These are phyloP conservation scores for Candida michaelii DNA, from an alignment of 805 yeast species.

Conservation along the genomic window DNA sequence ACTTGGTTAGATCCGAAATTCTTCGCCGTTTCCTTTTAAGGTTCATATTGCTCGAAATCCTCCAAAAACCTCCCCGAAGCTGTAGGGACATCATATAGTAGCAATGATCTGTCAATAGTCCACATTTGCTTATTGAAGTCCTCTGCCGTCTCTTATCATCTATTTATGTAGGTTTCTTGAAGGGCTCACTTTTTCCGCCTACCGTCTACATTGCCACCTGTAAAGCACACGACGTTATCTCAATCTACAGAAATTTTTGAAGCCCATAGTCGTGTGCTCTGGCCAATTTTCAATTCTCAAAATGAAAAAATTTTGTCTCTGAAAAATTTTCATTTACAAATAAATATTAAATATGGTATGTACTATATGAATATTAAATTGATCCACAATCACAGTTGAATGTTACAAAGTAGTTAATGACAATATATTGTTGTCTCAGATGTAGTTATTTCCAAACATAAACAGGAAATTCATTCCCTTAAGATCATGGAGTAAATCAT, in stretches of 20 bases:
- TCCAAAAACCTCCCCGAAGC: too few species aligned
- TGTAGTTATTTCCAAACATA: too few species aligned
- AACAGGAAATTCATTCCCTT: too few species aligned
- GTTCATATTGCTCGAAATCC: too few species aligned
- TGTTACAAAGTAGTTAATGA: not conserved
- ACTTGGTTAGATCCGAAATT: not conserved
- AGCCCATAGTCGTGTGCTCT: not conserved
- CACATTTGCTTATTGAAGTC: too few species aligned
- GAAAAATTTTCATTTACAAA: slow-evolving; percentile 7
- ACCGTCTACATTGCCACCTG: not conserved
- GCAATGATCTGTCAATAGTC: too few species aligned
- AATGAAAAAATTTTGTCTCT: slow-evolving; percentile 6
- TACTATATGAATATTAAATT: slow-evolving; percentile 3
- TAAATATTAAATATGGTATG: slow-evolving; percentile 19
- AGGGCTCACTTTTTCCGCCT: not conserved
- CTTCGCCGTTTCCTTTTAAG: not conserved
- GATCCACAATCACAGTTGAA: not conserved
- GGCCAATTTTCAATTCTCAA: slow-evolving; percentile 2
- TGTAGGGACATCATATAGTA: too few species aligned
- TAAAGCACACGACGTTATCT: not conserved
- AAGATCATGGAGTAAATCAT: too few species aligned
- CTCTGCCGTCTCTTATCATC: too few species aligned
- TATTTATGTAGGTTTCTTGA: not conserved
- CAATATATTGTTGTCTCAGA: not conserved
- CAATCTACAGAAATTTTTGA: not conserved